Evolutionary conservation across 495 filamentous ascomycete species (phyloP).

Genomic region (Astrocystis sublimbata): DNA sequence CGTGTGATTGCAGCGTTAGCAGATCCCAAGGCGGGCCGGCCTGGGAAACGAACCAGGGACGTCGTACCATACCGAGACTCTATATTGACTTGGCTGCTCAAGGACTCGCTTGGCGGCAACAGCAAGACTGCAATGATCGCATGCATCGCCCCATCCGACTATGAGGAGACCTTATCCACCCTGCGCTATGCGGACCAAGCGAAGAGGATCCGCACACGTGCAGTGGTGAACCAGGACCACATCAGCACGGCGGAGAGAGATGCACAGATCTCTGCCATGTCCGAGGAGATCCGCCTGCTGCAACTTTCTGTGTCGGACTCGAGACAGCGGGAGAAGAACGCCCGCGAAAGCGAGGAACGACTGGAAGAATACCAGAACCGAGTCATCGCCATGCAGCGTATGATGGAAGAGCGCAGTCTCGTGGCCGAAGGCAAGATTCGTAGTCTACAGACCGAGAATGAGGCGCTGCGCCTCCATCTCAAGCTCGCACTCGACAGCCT

Average conservation of each 20-base stretch:
- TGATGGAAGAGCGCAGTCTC: constrained; percentile 89
- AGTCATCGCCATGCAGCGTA: constrained; percentile 80
- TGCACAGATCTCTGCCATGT: constrained; percentile 90
- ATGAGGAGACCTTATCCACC: constrained; percentile 95
- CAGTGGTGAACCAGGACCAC: constrained; percentile 92
- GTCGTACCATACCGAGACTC: constrained; percentile 93
- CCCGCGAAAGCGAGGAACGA: constrained; percentile 41
- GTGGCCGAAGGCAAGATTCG: constrained; percentile 90
- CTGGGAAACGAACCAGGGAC: constrained; percentile 49
- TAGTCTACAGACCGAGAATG: constrained; percentile 82
- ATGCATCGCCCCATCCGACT: constrained; percentile 92
- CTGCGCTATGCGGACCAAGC: constrained; percentile 97
- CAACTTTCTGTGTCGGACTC: constrained; percentile 72
- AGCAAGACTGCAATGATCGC: constrained; percentile 99
- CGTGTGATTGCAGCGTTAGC: constrained; percentile 96
- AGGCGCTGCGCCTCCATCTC: constrained; percentile 81
- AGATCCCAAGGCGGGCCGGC: constrained; percentile 66
- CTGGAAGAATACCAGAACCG: constrained; percentile 78
- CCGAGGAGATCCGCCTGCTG: constrained; percentile 81
- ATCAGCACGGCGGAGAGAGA: constrained; percentile 86
- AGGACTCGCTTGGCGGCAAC: constrained; percentile 93
- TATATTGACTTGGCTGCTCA: constrained; percentile 96
- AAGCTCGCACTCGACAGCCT: constrained; percentile 82
- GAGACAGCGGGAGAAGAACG: constrained; percentile 49
- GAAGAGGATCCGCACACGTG: constrained; percentile 94